Conservation (phyloP, 1,284 basidiomycete genomes). For the Phylloporus gajari region DNA sequence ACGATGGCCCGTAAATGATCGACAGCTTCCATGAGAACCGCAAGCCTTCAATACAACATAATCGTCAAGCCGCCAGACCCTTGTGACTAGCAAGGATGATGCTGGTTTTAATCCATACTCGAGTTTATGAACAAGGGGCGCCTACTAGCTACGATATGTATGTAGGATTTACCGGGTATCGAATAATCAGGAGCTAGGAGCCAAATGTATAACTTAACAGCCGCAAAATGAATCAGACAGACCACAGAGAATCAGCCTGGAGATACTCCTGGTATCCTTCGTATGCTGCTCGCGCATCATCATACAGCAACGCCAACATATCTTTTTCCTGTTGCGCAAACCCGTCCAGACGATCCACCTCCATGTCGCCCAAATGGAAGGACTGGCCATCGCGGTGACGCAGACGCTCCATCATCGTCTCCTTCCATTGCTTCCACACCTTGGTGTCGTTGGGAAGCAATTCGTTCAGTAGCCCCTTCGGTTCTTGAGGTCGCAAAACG, state of each 20-base stretch:
- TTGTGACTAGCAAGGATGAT: no score
- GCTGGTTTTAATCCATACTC: no score
- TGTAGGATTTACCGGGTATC: no score
- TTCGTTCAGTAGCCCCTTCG: slow-evolving; percentile 29
- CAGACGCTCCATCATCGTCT: slow-evolving; percentile 17
- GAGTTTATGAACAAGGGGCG: no score
- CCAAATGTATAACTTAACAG: no score
- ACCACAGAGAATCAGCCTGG: neutral
- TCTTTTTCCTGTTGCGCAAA: slow-evolving; percentile 23
- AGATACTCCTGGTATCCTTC: slow-evolving; percentile 21
- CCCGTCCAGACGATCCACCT: slow-evolving; percentile 3
- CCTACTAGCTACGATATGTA: neutral
- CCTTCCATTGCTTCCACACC: slow-evolving; percentile 39
- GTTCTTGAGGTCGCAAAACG: slow-evolving; percentile 27
- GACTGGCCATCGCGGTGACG: neutral
- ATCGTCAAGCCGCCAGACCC: no score
- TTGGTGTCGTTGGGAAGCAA: slow-evolving; percentile 39
- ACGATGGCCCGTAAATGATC: no score
- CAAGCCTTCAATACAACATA: no score
- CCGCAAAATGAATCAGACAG: no score
- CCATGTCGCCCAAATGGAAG: slow-evolving; percentile 15
- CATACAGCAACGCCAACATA: slow-evolving; percentile 30
- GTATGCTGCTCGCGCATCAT: slow-evolving; percentile 32
- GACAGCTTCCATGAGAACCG: no score
- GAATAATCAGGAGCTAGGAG: no score